Conservation (phyloP, 805 yeast species). For the Zygoascus bituminiphila region DNA sequence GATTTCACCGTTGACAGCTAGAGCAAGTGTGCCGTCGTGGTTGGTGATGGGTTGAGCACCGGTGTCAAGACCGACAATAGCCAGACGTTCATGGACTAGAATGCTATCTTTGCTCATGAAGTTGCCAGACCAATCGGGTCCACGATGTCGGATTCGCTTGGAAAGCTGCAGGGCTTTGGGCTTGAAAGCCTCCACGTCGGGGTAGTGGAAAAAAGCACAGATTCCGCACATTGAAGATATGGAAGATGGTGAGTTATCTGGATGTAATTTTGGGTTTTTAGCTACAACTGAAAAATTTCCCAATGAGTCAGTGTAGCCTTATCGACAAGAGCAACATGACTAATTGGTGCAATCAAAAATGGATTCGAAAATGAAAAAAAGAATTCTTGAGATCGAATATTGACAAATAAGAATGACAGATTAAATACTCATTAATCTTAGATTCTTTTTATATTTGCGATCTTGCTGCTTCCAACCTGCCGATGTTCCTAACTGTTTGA, state of each 20-base stretch:
- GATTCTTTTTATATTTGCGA: no score
- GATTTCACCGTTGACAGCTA: constrained; percentile 96
- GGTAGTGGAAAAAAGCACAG: constrained; percentile 83
- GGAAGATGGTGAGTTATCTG: neutral
- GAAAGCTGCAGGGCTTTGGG: constrained; percentile 82
- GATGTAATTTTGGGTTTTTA: neutral
- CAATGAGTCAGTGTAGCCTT: neutral
- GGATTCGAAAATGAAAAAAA: no score
- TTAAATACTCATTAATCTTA: no score
- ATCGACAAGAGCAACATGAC: no score
- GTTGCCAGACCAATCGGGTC: constrained; percentile 98
- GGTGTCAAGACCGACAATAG: constrained; percentile 93
- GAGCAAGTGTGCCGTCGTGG: constrained; percentile 58
- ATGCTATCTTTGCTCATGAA: constrained; percentile 68
- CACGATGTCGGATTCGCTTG: constrained; percentile 93
- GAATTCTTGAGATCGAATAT: no score
- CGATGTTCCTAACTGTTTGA: no score
- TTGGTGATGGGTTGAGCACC: constrained; percentile 97
- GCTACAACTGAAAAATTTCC: neutral
- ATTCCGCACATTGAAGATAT: constrained; percentile 81
- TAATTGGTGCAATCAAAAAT: no score
- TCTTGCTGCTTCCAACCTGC: no score
- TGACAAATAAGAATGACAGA: no score
- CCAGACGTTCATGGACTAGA: constrained; percentile 89
- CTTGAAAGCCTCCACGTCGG: constrained; percentile 72